Evolutionary conservation across 2,329 filamentous ascomycete genomes (phyloP), one percentile per base, ranked within the genome.

Genomic region (Diplodia scrobiculata): DNA sequence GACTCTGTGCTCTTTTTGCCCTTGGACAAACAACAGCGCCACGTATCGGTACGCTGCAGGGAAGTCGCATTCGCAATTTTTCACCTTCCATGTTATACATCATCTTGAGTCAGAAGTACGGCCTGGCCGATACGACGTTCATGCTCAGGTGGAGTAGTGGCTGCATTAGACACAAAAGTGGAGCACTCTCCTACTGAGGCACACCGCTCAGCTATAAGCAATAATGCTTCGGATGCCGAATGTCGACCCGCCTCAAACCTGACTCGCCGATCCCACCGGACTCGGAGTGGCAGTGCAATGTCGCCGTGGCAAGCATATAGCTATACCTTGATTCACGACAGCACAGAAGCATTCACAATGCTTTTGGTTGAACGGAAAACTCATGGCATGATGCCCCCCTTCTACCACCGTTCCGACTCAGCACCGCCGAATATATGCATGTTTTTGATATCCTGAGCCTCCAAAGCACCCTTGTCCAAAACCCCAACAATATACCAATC

Each of bases 161-260:
- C 27, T 29, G 21, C 14, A 38, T 47, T 25, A 25, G 48, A 62
- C 58, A 48, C n/a, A 19, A 58, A 38, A 41, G 55, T 41, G 55
- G 55, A 32, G 38, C 17, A 9, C 14, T 48, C 38, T 60, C 38
- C 25, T 25, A 25, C 25, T 27, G 25, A 34, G 41, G 27, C 27
- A 60, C 58, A 62, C 58, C 58, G 41, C 58, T 62, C 58, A 50
- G 41, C 58, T 62, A 50, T 50, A 62, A 29, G n/a, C 9, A 25
- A 11, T 19, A 41, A 11, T 19, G 55, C 55, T 47, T 13, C 41
- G 41, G 7, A 60, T 48, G 10, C 7, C n/a, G 38, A 38, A 59
- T 10, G 13, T 25, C n/a, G 21, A 17, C 27, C 38, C n/a, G 58
- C 54, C 34, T 59, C 45, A 34, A 5, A 2, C 52, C 52, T 19